Percentiles rank a stretch among this genome's conserved stretches.
phyloP scores from a whole-genome alignment of 441 rosid genomes.

The Populus hybrid region DNA sequence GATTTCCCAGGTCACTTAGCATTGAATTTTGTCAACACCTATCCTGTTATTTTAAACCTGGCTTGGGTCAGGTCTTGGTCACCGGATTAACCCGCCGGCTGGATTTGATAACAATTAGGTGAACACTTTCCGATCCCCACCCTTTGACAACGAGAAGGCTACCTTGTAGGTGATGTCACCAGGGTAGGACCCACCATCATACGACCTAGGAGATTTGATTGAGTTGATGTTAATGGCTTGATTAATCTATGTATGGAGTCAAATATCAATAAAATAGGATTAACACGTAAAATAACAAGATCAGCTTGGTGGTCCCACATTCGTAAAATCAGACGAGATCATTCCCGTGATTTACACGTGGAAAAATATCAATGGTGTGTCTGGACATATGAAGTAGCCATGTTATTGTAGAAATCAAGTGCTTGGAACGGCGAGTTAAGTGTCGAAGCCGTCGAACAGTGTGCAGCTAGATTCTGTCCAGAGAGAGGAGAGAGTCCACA shows the following conservation, averaged over 20 bases:
- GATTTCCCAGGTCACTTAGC: too few relatives aligned
- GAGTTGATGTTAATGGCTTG: background rate
- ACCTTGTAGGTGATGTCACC: background rate
- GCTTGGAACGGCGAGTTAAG: conserved; percentile 28
- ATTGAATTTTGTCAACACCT: too few relatives aligned
- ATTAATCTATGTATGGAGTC: background rate
- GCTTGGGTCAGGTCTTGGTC: background rate
- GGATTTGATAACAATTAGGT: background rate
- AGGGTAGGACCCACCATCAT: background rate
- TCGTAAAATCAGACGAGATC: background rate
- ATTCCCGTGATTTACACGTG: background rate
- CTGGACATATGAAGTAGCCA: background rate
- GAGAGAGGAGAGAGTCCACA: background rate
- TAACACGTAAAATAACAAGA: background rate
- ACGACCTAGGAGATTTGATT: background rate
- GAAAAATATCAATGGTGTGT: background rate
- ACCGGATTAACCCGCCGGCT: background rate
- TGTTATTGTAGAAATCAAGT: conserved; percentile 9
- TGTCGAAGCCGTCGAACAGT: conserved; percentile 48
- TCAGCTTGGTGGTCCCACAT: background rate
- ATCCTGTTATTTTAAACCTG: too few relatives aligned
- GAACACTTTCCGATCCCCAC: background rate
- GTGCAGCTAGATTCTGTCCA: background rate
- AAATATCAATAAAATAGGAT: background rate
- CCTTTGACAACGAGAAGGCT: background rate